Base-by-base conservation (phyloP, 352 stramenopile genomes). In the Aphanomyces invadans region DNA sequence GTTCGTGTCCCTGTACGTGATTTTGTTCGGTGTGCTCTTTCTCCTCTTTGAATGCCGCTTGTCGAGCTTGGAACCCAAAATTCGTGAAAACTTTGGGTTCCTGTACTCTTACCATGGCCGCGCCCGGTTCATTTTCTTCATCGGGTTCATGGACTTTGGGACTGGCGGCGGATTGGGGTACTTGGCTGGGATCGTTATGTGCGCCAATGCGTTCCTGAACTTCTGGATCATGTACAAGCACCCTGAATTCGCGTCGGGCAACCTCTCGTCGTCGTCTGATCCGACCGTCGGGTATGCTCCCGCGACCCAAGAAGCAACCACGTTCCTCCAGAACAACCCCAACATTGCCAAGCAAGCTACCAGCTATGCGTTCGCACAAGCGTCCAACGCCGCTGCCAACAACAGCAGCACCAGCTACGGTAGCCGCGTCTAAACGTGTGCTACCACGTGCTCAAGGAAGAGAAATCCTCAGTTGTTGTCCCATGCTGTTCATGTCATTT, bases 31-130 rank as follows among this genome's bases (percentile, higher is more conserved):
- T 23, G 52, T 70, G 11, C 45, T 70, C 29, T 65, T 70, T 32
- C 52, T 70, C 38, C 42, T 70, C n/a, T 70, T 70, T 48, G 63
- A 70, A 54, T 70, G 63, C 55, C 63, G 63, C 39, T 21, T 70
- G 23, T 46, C 39, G 55, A 25, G 32, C 17, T 28, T 70, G 17
- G 63, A 70, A 7, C 53, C 53, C 28, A 56, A 28, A 29, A 66
- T 70, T 21, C 63, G 63, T 25, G 49, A 57, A n/a, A 70, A 70
- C 38, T 70, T 70, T 56, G 63, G 63, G 21, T 70, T 70, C 38
- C 63, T 70, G 32, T 70, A 65, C 51, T 65, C 63, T 49, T 70
- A 70, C 56, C 48, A 52, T 21, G 63, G 63, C 56, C 39, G 63
- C 39, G 63, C 63, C 9, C 25, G 25, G 17, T 70, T 70, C 55